Evolutionary conservation across 345 rosid genomes (phyloP).

Genomic region (Salix dunnii): DNA sequence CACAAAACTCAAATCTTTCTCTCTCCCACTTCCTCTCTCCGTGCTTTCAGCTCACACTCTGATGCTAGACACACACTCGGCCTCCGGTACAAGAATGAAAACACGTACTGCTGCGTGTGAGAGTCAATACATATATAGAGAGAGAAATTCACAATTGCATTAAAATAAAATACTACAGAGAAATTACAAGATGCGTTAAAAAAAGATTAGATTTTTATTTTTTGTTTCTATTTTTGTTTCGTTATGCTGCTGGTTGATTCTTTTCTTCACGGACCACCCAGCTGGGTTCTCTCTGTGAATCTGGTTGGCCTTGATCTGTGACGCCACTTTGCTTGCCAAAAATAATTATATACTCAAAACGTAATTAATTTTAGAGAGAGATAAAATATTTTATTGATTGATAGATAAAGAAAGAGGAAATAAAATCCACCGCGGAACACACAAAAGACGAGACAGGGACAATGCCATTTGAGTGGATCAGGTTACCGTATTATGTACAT

Average conservation of each 20-base stretch:
- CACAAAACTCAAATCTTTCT: constrained; percentile 14
- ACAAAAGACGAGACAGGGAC: constrained; percentile 17
- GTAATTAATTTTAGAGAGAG: background rate
- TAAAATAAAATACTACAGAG: background rate
- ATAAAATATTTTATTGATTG: background rate
- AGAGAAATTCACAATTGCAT: constrained; percentile 6
- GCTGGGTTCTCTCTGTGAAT: constrained; percentile 17
- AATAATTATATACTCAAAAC: background rate
- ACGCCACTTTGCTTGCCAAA: constrained; percentile 12
- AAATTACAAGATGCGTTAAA: background rate
- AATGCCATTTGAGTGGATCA: constrained; percentile 5
- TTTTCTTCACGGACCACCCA: constrained; percentile 32
- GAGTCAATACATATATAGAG: constrained; percentile 1
- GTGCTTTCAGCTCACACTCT: background rate
- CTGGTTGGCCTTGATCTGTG: constrained; percentile 10
- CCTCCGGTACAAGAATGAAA: constrained; percentile 15
- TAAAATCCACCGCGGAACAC: constrained; percentile 10
- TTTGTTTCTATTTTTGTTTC: constrained; percentile 2
- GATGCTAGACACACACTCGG: background rate
- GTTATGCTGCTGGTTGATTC: constrained; percentile 29
- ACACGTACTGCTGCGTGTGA: background rate
- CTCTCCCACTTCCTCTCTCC: constrained; percentile 4
- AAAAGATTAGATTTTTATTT: background rate
- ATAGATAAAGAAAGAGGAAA: background rate
- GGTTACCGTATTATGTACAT: background rate